Percentiles rank a stretch among this genome's conserved stretches.
Conservation (phyloP, 371 early-diverging fungal genomes). For the Nematocida sp. region DNA sequence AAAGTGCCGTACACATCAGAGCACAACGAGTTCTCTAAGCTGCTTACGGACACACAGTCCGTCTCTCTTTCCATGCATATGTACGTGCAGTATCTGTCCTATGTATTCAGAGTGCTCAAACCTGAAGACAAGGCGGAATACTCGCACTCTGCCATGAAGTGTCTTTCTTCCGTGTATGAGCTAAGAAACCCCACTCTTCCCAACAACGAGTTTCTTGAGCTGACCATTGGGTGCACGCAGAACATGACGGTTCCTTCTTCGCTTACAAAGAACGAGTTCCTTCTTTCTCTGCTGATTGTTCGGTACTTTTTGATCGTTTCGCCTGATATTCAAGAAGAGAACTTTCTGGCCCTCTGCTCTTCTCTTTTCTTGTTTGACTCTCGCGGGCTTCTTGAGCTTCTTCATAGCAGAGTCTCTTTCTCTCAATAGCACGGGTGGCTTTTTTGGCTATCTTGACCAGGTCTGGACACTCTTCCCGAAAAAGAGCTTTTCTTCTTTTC, state of each 20-base stretch:
- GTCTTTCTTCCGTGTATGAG: background rate
- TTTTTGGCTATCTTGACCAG: constrained; percentile 4
- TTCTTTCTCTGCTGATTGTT: constrained; percentile 27
- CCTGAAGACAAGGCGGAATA: background rate
- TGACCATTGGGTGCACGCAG: constrained; percentile 16
- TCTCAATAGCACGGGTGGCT: constrained; percentile 1
- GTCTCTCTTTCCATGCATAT: background rate
- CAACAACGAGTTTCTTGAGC: constrained; percentile 27
- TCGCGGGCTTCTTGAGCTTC: constrained; percentile 2
- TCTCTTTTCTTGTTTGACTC: constrained; percentile 30
- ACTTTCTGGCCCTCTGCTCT: background rate
- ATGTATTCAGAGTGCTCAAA: constrained; percentile 15
- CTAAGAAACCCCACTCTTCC: background rate
- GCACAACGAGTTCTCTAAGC: constrained; percentile 16
- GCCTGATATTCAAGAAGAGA: background rate
- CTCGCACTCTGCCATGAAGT: constrained; percentile 18
- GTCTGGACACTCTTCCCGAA: background rate
- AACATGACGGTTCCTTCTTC: constrained; percentile 10
- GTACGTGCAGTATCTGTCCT: constrained; percentile 25
- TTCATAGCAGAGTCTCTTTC: background rate
- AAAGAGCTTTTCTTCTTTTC: constrained; percentile 10
- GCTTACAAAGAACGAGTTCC: constrained; percentile 34
- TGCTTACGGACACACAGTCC: background rate
- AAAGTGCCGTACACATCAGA: background rate
- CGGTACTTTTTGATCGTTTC: constrained; percentile 22